Percentiles rank a stretch among this genome's conserved stretches.
phyloP scores from a whole-genome alignment of 306 rosid genomes.

The Delonix regia region DNA sequence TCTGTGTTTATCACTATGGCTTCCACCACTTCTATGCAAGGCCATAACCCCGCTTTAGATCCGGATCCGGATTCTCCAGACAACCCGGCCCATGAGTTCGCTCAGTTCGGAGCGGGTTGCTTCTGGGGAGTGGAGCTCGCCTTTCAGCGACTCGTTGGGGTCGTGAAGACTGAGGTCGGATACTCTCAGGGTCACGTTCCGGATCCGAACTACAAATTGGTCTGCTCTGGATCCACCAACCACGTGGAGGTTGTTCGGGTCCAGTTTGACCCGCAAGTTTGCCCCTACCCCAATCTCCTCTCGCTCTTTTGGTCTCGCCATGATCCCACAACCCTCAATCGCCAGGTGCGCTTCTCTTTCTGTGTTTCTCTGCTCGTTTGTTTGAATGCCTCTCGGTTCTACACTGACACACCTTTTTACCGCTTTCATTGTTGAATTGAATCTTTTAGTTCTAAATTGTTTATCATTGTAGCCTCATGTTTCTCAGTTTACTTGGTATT shows the following conservation, averaged over 20 bases:
- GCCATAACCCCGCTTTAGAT: conserved; percentile 56
- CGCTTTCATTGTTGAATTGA: neutral
- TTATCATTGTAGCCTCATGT: neutral
- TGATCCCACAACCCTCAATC: conserved; percentile 71
- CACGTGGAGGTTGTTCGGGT: conserved; percentile 84
- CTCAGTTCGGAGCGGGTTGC: conserved; percentile 84
- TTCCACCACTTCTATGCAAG: too few relatives aligned
- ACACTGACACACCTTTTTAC: too few relatives aligned
- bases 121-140: conserved; percentile 90
- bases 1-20: conserved; percentile 23
- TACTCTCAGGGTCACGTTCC: conserved; percentile 74
- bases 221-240: conserved; percentile 70
- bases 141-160: conserved; percentile 72
- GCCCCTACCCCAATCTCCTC: conserved; percentile 60
- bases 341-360: conserved; percentile 58
- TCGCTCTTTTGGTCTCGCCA: conserved; percentile 75
- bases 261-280: conserved; percentile 69
- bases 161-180: conserved; percentile 83
- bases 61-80: conserved; percentile 64
- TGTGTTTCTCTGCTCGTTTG: neutral
- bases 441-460: neutral
- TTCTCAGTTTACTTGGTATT: neutral
- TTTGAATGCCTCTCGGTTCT: too few relatives aligned
- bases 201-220: conserved; percentile 63
- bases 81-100: conserved; percentile 62